Evolutionary conservation across 2,329 filamentous ascomycete species (phyloP).

Genomic region (Monilinia vaccinii-corymbosi): DNA sequence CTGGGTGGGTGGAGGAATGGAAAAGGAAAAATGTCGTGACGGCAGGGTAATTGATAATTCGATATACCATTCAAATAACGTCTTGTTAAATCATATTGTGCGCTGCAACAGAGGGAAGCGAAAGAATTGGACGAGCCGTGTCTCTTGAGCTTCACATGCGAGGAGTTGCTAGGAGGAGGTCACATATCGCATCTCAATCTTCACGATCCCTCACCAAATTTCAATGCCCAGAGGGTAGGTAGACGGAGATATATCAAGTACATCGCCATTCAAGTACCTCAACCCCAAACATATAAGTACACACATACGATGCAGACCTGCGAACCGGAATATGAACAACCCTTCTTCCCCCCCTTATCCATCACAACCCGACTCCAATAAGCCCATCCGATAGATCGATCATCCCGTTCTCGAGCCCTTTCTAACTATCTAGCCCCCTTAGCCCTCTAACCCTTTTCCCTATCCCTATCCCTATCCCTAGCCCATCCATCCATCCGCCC

Average conservation of each 20-base stretch:
- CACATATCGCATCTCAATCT: background rate
- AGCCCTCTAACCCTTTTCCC: background rate
- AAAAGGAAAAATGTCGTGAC: constrained; percentile 60
- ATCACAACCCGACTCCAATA: background rate
- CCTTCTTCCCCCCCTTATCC: background rate
- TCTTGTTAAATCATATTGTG: background rate
- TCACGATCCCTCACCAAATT: background rate
- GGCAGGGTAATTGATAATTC: background rate
- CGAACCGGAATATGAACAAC: constrained; percentile 2
- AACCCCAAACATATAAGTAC: constrained; percentile 8
- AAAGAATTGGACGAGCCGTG: background rate
- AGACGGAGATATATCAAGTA: background rate
- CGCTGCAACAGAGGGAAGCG: background rate
- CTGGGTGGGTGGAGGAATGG: constrained; percentile 74
- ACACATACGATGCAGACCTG: constrained; percentile 1
- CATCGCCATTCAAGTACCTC: constrained; percentile 5
- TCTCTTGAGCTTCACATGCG: background rate
- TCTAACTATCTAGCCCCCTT: background rate
- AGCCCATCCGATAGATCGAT: no score
- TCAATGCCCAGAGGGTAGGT: background rate
- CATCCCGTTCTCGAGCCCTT: background rate
- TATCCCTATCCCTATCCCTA: background rate
- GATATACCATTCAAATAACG: background rate
- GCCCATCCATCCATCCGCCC: background rate
- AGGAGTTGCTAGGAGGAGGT: no score